A percentile compares a stretch with the other conserved stretches of the same genome.
Evolutionary conservation across 2,329 filamentous ascomycete species (phyloP).

Genomic region (Colletotrichum orbiculare): DNA sequence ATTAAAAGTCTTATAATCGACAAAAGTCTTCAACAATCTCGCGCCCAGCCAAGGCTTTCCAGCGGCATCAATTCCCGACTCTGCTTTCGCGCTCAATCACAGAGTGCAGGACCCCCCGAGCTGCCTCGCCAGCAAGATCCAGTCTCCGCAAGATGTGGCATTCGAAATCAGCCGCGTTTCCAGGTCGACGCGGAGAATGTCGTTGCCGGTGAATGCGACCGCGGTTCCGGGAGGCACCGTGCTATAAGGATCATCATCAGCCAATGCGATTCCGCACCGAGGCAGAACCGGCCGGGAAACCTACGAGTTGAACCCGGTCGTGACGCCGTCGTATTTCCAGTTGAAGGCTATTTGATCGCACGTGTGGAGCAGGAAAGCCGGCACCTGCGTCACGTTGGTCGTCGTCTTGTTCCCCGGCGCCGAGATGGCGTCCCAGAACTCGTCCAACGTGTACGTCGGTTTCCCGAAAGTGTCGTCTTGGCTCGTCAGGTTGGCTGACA

Average conservation of each 20-base stretch:
- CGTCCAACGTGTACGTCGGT: constrained; percentile 5
- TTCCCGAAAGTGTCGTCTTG: constrained; percentile 23
- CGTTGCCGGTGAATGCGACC: constrained; percentile 22
- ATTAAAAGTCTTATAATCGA: too few relatives aligned
- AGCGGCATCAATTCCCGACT: too few relatives aligned
- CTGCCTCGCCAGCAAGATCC: constrained; percentile 10
- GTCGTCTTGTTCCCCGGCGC: not conserved
- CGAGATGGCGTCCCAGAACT: constrained; percentile 12
- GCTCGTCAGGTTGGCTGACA: constrained; percentile 16
- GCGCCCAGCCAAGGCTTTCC: too few relatives aligned
- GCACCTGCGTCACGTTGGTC: constrained; percentile 20
- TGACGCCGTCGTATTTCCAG: constrained; percentile 17
- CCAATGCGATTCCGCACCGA: not conserved
- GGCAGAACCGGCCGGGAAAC: constrained; percentile 43
- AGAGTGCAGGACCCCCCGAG: constrained; percentile 1
- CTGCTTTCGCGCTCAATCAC: not conserved
- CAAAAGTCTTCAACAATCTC: too few relatives aligned
- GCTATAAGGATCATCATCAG: not conserved
- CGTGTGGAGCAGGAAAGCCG: constrained; percentile 11
- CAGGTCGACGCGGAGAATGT: constrained; percentile 7
- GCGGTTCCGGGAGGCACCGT: constrained; percentile 6
- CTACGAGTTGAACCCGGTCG: constrained; percentile 22
- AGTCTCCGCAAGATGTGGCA: constrained; percentile 20
- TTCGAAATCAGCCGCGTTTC: constrained; percentile 17
- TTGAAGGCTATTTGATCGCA: constrained; percentile 29